Evolutionary conservation across 805 yeast species (phyloP), one percentile per base, ranked within the genome.

Genomic region (Candida berthetii): DNA sequence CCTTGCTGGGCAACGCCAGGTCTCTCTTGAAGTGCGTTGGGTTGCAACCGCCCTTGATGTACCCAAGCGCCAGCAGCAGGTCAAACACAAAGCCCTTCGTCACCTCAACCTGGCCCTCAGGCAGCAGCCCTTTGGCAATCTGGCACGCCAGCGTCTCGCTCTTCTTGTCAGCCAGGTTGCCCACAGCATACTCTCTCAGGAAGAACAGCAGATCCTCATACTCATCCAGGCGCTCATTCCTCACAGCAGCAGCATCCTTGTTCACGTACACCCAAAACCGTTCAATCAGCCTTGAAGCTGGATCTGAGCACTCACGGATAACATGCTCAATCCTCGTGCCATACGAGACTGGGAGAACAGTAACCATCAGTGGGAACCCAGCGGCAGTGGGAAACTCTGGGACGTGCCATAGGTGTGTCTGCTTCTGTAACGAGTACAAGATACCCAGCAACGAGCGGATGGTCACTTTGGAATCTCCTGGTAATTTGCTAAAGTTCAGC

Each of bases 51-150:
- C 24, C 22, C n/a, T 45, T 35, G n/a, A 50, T 43, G 4, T 50
- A 56, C 3, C 58, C 60, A 14, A 66, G 52, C 7, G 58, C 55
- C 8, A 61, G 49, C 7, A 80, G 54, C 19, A 82, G 48, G 22
- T 78, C 74, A 51, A 74, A 78, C 1, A 83, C 78, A 25, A 71
- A 52, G 6, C 79, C 69, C 45, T 71, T 67, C 1, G 83, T 72
- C 37, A 78, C 72, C 41, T 77, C 82, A 25, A 56, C 24, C 34
- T 64, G 47, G 16, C 57, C 52, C 36, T 57, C 61, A 9, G 36
- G 37, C 2, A 46, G 43, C 4, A 53, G 36, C 1, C 42, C 40
- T 34, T 66, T 57, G 47, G 67, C 60, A 15, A 66, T 39, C 35
- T 65, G 66, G 15, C 75, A 55, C 15, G 80, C 61, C 18, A 75